Base-by-base conservation (phyloP, 805 yeast species). In the Pichia gijzeniarum region DNA sequence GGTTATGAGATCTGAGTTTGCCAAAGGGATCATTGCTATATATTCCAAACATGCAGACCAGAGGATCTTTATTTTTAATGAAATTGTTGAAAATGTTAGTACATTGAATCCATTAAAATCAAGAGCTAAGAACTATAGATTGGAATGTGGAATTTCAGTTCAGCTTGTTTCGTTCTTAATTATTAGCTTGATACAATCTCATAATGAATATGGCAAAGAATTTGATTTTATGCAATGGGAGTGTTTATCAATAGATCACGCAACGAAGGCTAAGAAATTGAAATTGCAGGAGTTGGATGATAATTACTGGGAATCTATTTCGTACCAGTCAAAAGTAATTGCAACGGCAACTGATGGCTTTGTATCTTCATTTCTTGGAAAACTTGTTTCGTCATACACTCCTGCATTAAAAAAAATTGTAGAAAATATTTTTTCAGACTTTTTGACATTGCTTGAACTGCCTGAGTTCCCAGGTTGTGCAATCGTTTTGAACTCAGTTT, bases 381-480 rank as follows among this genome's bases (percentile, higher is more conserved):
- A 64, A 44, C 47, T 69, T 40, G 39, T 66, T 31, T 53, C 59
- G 3, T 57, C 53, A 39, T 64, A 71, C 1, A 69, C 64, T 16
- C 38, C 60, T 1, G 53, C 53, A 2, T 51, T 52, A 14, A 70
- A 65, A 44, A 67, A 61, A 31, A 57, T 70, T 2, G 53, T 84
- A 33, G 88, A 82, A 30, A 53, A 72, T 17, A 64, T 82, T 25
- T 52, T 82, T 1, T 75, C 73, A 36, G 95, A 86, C 53, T 61
- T 85, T 18, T 47, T 78, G 7, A 49, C 56, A 0, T 59, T 84
- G 44, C 54, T 84, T 9, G 59, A 65, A 2, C 60, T 60, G 8
- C 85, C 88, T 0, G 81, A 78, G 44, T 86, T 82, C 77, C 70
- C 87, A 0, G 77, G 76, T 0, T 70, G 81, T 1, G 44, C 81